phyloP scores from a whole-genome alignment of 2,329 filamentous ascomycete genomes.

The Onygenales sp. region DNA sequence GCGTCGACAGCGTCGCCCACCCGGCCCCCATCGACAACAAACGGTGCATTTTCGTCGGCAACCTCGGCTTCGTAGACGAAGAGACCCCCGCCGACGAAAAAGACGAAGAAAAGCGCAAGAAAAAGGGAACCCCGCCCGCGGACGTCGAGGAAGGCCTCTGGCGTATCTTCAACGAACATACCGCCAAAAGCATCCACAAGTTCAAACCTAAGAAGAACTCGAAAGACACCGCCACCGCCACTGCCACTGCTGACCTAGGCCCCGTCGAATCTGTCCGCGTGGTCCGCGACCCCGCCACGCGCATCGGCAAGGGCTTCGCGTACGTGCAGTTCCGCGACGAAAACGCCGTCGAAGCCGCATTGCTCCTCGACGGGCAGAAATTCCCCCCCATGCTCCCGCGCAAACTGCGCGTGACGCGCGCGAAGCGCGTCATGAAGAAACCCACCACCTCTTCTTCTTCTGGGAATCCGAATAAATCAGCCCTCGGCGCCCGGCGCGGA shows the following conservation, averaged over 20 bases:
- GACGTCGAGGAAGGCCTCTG: slow-evolving; percentile 78
- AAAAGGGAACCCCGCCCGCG: slow-evolving; percentile 60
- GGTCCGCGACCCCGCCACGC: slow-evolving; percentile 76
- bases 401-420: slow-evolving; percentile 73
- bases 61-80: slow-evolving; percentile 91
- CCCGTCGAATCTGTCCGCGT: slow-evolving; percentile 90
- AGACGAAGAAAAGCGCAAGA: slow-evolving; percentile 60
- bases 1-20: slow-evolving; percentile 85
- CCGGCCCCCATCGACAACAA: slow-evolving; percentile 73
- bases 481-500: slow-evolving; percentile 7
- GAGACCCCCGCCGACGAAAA: slow-evolving; percentile 58
- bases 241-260: slow-evolving; percentile 54
- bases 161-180: slow-evolving; percentile 32
- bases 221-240: background rate
- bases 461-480: slow-evolving; percentile 6
- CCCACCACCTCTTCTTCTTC: slow-evolving; percentile 15
- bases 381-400: slow-evolving; percentile 92
- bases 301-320: slow-evolving; percentile 92
- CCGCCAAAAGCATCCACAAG: slow-evolving; percentile 7
- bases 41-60: slow-evolving; percentile 92
- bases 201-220: background rate
- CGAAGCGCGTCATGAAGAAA: slow-evolving; percentile 48
- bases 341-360: slow-evolving; percentile 82
- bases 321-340: slow-evolving; percentile 93
- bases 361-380: slow-evolving; percentile 80